Evolutionary conservation across 129 eudicot genomes (phyloP).

Genomic region (Erigeron canadensis): DNA sequence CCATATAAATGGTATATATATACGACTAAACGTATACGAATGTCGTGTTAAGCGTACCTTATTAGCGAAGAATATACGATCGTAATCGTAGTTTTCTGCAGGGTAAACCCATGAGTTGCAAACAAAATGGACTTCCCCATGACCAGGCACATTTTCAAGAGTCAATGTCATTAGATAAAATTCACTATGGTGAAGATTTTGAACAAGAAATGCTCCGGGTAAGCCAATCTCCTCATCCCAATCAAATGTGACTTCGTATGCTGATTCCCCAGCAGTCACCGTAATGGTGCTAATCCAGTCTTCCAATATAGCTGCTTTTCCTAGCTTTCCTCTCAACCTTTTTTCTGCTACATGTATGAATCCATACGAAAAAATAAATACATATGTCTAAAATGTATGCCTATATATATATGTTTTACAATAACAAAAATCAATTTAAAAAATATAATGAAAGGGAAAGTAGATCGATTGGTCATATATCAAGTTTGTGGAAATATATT

Average conservation of each 20-base stretch:
- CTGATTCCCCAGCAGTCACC: constrained; percentile 36
- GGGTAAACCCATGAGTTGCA: constrained; percentile 77
- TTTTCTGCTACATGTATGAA: constrained; percentile 7
- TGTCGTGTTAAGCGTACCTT: constrained; percentile 38
- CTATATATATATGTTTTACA: too few relatives aligned
- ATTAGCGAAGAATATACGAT: constrained; percentile 62
- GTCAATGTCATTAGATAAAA: constrained; percentile 65
- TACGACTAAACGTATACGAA: too few relatives aligned
- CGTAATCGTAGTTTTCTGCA: constrained; percentile 34
- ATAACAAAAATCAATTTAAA: too few relatives aligned
- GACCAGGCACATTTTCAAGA: constrained; percentile 57
- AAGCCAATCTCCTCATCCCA: constrained; percentile 56
- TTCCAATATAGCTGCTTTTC: constrained; percentile 50
- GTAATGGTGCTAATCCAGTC: constrained; percentile 45
- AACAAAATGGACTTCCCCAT: constrained; percentile 53
- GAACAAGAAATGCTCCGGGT: constrained; percentile 60
- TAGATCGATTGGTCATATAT: too few relatives aligned
- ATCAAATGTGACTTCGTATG: constrained; percentile 44
- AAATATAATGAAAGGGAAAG: too few relatives aligned
- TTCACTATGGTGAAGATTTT: constrained; percentile 50
- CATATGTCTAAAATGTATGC: too few relatives aligned
- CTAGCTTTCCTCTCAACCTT: constrained; percentile 44
- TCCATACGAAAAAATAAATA: background rate
- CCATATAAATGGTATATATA: too few relatives aligned
- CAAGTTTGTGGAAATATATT: too few relatives aligned